Conservation (phyloP, 2,329 filamentous ascomycete genomes). For the Dissoconium aciculare region DNA sequence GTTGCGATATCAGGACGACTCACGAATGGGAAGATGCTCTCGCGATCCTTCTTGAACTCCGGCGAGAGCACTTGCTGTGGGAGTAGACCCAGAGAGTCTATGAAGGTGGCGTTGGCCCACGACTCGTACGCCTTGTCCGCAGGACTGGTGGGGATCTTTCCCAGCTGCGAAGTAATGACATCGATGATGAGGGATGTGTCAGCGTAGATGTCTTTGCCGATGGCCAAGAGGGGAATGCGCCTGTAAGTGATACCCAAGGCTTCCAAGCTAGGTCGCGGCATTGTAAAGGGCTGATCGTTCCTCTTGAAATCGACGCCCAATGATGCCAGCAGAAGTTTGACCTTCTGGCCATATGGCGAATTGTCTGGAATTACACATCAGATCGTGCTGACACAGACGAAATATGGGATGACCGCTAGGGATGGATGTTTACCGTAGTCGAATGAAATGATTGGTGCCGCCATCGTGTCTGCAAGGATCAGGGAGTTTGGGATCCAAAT, state of each 20-base stretch:
- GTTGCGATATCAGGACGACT: conserved; percentile 12
- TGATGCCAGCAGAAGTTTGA: conserved; percentile 15
- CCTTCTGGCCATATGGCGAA: conserved; percentile 20
- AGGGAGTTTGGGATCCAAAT: too few species aligned
- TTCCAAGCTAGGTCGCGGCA: conserved; percentile 20
- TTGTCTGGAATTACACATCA: conserved; percentile 8
- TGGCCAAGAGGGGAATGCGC: conserved; percentile 19
- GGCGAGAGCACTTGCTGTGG: conserved; percentile 10
- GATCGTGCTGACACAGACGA: neutral
- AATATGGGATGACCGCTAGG: neutral
- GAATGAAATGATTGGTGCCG: conserved; percentile 16
- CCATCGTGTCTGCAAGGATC: neutral
- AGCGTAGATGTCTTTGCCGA: conserved; percentile 21
- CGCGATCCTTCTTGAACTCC: conserved; percentile 18
- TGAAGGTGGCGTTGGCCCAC: conserved; percentile 16
- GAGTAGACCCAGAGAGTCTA: conserved; percentile 13
- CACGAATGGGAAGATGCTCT: conserved; percentile 17
- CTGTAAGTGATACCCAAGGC: conserved; percentile 20
- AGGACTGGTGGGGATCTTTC: conserved; percentile 10
- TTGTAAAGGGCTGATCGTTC: conserved; percentile 16
- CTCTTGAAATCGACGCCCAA: conserved; percentile 13
- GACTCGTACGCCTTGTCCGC: conserved; percentile 19
- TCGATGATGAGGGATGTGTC: conserved; percentile 17
- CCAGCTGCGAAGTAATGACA: conserved; percentile 8
- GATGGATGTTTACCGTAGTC: conserved; percentile 15